Conservation (phyloP, 768 basidiomycete genomes). For the Termitomyces titanicus region DNA sequence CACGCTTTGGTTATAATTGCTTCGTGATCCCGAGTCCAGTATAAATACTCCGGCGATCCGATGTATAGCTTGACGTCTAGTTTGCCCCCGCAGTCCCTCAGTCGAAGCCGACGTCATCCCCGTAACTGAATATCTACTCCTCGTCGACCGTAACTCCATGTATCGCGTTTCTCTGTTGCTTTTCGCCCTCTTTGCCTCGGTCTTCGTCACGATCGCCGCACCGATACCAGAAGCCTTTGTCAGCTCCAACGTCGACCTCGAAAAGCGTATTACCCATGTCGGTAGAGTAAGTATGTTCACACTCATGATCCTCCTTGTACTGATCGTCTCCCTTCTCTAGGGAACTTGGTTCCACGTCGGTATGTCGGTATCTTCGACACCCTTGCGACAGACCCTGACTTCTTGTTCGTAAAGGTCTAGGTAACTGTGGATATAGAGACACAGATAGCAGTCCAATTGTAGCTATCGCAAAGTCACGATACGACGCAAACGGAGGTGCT, state of each 20-base stretch:
- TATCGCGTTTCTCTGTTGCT: constrained; percentile 33
- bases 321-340: constrained; percentile 30
- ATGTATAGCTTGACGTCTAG: constrained; percentile 15
- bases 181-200: constrained; percentile 38
- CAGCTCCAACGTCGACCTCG: constrained; percentile 29
- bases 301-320: background rate
- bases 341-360: constrained; percentile 67
- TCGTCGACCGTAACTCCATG: constrained; percentile 23
- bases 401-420: constrained; percentile 30
- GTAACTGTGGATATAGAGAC: constrained; percentile 62
- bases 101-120: constrained; percentile 3
- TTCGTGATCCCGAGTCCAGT: constrained; percentile 11
- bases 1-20: constrained; percentile 12
- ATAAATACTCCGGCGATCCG: constrained; percentile 20
- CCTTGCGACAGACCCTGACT: constrained; percentile 9
- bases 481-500: constrained; percentile 42
- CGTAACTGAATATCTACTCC: constrained; percentile 1
- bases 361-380: constrained; percentile 15
- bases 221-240: constrained; percentile 38
- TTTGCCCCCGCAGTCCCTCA: constrained; percentile 12
- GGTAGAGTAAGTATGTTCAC: constrained; percentile 48
- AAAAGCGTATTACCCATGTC: constrained; percentile 47
- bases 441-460: constrained; percentile 50
- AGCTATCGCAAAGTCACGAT: constrained; percentile 55
- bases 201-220: constrained; percentile 40